These are phyloP conservation scores for Penicillium sp. DNA, from an alignment of 2,329 filamentous ascomycete species.

Conservation along the genomic window DNA sequence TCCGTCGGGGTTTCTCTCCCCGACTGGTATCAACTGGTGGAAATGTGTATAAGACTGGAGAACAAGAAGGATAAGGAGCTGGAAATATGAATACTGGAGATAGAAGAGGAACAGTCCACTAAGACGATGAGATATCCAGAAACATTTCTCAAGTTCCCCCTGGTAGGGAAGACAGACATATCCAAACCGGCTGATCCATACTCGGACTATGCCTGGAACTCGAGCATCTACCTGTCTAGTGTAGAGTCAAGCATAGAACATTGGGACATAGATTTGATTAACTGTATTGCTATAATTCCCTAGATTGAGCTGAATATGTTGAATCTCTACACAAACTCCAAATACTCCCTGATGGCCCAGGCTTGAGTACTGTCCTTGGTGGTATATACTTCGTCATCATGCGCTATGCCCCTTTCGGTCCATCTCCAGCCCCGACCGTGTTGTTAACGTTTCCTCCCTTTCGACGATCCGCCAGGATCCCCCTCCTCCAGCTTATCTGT, in stretches of 20 bases:
- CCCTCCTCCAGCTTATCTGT: constrained; percentile 5
- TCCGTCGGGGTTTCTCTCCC: constrained; percentile 46
- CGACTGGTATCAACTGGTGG: constrained; percentile 10
- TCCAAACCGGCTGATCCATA: neutral
- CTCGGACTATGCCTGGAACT: neutral
- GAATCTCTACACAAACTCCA: neutral
- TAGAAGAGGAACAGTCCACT: neutral
- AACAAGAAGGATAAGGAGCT: neutral
- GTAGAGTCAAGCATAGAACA: neutral
- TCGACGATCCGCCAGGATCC: constrained; percentile 16
- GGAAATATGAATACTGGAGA: neutral
- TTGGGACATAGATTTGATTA: neutral
- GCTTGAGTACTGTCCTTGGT: neutral
- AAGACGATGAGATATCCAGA: too few species aligned
- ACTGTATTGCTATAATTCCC: neutral
- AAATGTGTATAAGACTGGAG: neutral
- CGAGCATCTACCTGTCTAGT: neutral
- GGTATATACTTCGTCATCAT: constrained; percentile 12
- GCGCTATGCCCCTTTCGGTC: constrained; percentile 13
- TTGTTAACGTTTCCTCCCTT: constrained; percentile 6
- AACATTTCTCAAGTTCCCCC: neutral
- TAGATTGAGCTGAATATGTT: neutral
- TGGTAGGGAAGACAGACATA: neutral
- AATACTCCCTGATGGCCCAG: neutral
- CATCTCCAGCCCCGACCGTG: constrained; percentile 14